A percentile compares a stretch with the other conserved stretches of the same genome.
These are phyloP conservation scores for Cytospora mali DNA, from an alignment of 2,329 filamentous ascomycete genomes.

Conservation along the genomic window DNA sequence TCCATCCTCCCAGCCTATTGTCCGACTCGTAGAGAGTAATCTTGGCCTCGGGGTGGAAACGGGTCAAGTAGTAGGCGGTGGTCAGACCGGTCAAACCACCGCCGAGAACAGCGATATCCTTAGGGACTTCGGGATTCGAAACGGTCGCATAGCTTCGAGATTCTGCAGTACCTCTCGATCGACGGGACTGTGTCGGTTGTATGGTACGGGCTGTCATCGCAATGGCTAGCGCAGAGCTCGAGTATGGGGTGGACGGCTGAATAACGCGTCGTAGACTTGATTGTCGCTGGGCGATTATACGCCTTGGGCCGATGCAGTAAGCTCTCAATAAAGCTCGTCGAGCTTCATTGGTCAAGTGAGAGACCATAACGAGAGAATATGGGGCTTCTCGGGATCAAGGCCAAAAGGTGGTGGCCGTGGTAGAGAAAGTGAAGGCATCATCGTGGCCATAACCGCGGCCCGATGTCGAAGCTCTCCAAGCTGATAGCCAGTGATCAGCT, in stretches of 20 bases:
- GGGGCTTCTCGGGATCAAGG: not conserved
- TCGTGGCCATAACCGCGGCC: not conserved
- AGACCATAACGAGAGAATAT: constrained; percentile 21
- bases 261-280: not conserved
- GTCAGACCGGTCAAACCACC: constrained; percentile 83
- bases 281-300: not conserved
- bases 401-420: not conserved
- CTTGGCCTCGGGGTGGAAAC: constrained; percentile 63
- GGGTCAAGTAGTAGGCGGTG: constrained; percentile 74
- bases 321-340: constrained; percentile 18
- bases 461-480: not conserved
- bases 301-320: not conserved
- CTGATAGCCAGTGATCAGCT: not conserved
- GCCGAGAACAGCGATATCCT: constrained; percentile 69
- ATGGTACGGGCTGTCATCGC: not conserved
- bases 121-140: not conserved
- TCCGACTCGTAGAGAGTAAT: constrained; percentile 82
- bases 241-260: constrained; percentile 5
- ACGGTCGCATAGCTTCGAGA: constrained; percentile 14
- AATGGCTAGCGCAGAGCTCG: constrained; percentile 4
- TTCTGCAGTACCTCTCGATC: not conserved
- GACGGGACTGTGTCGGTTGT: not conserved
- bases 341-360: constrained; percentile 20
- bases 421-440: not conserved
- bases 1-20: constrained; percentile 78